These are phyloP conservation scores for Ligustrum vulgare DNA, from an alignment of 257 asterid genomes.

Conservation along the genomic window DNA sequence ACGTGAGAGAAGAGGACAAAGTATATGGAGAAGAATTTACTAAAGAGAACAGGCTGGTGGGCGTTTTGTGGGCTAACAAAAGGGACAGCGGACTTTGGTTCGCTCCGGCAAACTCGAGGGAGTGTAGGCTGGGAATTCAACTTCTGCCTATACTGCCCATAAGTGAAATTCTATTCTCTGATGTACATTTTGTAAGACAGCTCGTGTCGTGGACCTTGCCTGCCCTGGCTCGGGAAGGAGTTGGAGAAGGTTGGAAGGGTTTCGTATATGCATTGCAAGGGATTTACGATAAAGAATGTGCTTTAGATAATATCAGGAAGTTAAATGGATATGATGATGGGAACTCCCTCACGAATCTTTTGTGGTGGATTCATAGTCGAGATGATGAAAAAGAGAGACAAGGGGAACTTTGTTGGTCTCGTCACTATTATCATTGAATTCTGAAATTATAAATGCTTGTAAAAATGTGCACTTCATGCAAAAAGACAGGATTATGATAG, in stretches of 20 bases:
- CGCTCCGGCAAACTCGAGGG: constrained; percentile 83
- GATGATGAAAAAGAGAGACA: constrained; percentile 36
- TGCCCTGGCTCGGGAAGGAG: constrained; percentile 75
- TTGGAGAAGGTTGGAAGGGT: constrained; percentile 98
- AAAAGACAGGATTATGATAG: not conserved
- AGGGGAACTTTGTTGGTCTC: constrained; percentile 60
- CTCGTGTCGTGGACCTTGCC: constrained; percentile 79
- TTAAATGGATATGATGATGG: constrained; percentile 81
- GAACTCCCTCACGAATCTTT: constrained; percentile 69
- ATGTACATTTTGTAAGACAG: constrained; percentile 50
- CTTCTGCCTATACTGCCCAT: constrained; percentile 79
- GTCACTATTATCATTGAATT: constrained; percentile 69
- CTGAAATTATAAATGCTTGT: not conserved
- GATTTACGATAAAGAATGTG: constrained; percentile 58
- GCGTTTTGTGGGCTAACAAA: constrained; percentile 86
- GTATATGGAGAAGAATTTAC: constrained; percentile 61
- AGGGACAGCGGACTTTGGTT: constrained; percentile 91
- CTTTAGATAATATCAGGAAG: constrained; percentile 45
- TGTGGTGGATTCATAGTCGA: constrained; percentile 94
- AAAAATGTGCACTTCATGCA: not conserved
- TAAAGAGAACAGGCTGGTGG: constrained; percentile 72
- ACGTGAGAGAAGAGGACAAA: constrained; percentile 53
- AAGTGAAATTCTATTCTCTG: constrained; percentile 72
- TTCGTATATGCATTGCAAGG: constrained; percentile 79
- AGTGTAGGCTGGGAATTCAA: constrained; percentile 83